Conservation (phyloP, 2,329 filamentous ascomycete species). For the Phoma sp. region DNA sequence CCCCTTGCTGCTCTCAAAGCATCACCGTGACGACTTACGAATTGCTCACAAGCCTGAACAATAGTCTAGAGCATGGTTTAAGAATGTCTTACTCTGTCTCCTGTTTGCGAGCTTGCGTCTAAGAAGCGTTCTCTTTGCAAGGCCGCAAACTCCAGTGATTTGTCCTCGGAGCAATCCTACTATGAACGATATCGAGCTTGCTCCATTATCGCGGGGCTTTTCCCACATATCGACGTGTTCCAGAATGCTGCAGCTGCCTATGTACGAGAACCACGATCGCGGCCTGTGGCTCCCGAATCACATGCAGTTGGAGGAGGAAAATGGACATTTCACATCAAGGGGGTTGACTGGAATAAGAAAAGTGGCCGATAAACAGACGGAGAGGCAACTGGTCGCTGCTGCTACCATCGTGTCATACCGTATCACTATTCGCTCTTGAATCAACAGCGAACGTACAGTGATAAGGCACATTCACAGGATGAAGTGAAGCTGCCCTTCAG, state of each 20-base stretch:
- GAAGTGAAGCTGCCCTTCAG: not conserved
- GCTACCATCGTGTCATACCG: not conserved
- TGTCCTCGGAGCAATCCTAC: not conserved
- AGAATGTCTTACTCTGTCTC: not conserved
- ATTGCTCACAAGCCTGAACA: not conserved
- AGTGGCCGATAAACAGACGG: not conserved
- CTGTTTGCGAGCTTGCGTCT: not conserved
- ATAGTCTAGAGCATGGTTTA: not conserved
- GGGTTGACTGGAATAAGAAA: not conserved
- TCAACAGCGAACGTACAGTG: not conserved
- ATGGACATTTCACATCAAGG: conserved; percentile 3
- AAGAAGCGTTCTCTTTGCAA: not conserved
- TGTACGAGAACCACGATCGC: not conserved
- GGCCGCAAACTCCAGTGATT: not conserved
- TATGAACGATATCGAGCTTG: not conserved
- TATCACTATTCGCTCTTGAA: not conserved
- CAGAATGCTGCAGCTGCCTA: not conserved
- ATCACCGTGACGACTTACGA: not conserved
- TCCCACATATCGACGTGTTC: not conserved
- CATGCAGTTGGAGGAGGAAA: not conserved
- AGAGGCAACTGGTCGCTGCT: not conserved
- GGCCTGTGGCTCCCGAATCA: not conserved
- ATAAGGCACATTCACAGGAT: not conserved
- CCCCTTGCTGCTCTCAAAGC: not conserved
- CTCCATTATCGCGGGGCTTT: not conserved